Evolutionary conservation across 2,329 filamentous ascomycete genomes (phyloP).

Genomic region (Ceratocystis ficicola): DNA sequence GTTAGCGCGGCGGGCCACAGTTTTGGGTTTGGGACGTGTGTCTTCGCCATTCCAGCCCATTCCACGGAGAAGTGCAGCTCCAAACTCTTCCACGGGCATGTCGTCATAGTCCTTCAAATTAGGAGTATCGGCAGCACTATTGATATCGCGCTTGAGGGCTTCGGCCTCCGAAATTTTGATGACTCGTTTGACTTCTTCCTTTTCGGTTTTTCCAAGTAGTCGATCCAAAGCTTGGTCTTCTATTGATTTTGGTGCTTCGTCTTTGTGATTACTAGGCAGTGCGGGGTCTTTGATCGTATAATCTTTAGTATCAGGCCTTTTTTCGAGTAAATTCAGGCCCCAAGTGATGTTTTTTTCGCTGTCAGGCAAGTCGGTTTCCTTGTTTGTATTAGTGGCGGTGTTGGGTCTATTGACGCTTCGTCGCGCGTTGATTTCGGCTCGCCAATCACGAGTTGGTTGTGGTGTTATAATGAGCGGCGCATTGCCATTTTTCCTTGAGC

Average conservation of each 20-base stretch:
- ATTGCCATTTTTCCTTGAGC: constrained; percentile 5
- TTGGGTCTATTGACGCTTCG: neutral
- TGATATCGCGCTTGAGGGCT: constrained; percentile 58
- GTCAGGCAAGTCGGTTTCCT: constrained; percentile 29
- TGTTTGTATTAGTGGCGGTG: neutral
- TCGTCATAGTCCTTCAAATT: constrained; percentile 75
- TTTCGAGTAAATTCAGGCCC: constrained; percentile 31
- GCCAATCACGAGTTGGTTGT: constrained; percentile 19
- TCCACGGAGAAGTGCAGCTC: constrained; percentile 73
- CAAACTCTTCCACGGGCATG: constrained; percentile 89
- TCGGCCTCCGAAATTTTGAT: constrained; percentile 51
- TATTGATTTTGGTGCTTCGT: constrained; percentile 24
- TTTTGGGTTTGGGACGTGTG: constrained; percentile 42
- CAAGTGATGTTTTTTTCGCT: constrained; percentile 44
- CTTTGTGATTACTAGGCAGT: constrained; percentile 3
- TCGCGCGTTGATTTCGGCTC: constrained; percentile 21
- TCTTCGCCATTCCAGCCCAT: constrained; percentile 85
- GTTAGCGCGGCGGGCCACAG: constrained; percentile 61
- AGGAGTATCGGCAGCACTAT: constrained; percentile 59
- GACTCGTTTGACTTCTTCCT: constrained; percentile 35
- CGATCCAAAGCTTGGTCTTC: constrained; percentile 53
- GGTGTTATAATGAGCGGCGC: constrained; percentile 21
- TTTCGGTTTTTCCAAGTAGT: constrained; percentile 44
- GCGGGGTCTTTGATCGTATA: neutral
- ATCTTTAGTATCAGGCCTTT: neutral